These are phyloP conservation scores for Macrolepiota albuminosa DNA, from an alignment of 768 basidiomycete genomes.

Conservation along the genomic window DNA sequence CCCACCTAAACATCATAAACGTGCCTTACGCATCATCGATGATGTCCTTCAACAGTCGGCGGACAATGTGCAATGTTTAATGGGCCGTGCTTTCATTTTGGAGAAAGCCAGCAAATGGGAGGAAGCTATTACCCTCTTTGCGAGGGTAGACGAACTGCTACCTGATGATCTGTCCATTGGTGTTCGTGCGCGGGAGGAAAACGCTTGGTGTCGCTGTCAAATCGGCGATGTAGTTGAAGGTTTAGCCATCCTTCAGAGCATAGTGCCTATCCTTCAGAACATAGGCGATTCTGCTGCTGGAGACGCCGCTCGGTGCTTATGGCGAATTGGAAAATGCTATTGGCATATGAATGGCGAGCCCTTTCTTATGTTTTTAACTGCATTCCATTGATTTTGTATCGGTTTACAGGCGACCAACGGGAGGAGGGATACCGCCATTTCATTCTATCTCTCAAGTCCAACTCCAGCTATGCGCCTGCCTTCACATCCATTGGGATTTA, in stretches of 20 bases:
- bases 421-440: conserved; percentile 76
- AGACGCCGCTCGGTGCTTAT: conserved; percentile 77
- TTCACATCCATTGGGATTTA: conserved; percentile 93
- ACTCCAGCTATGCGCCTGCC: conserved; percentile 77
- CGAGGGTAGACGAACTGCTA: conserved; percentile 45
- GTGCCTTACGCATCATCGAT: conserved; percentile 71
- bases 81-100: conserved; percentile 72
- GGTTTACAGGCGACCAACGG: conserved; percentile 35
- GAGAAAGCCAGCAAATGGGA: conserved; percentile 62
- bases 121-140: conserved; percentile 61
- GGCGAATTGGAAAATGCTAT: conserved; percentile 75
- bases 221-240: conserved; percentile 42
- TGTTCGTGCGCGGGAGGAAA: conserved; percentile 72
- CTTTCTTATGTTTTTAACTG: not conserved
- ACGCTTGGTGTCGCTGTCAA: conserved; percentile 79
- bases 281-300: conserved; percentile 42
- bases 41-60: conserved; percentile 63
- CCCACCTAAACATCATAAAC: conserved; percentile 85
- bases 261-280: conserved; percentile 39
- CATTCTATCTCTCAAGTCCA: conserved; percentile 73
- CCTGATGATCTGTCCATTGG: conserved; percentile 41
- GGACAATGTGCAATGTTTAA: conserved; percentile 58
- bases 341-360: conserved; percentile 69
- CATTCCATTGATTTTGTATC: conserved; percentile 1
- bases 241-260: conserved; percentile 40